Base-by-base conservation (phyloP, 2,329 filamentous ascomycete genomes). In the Ceratocystis cubensis region DNA sequence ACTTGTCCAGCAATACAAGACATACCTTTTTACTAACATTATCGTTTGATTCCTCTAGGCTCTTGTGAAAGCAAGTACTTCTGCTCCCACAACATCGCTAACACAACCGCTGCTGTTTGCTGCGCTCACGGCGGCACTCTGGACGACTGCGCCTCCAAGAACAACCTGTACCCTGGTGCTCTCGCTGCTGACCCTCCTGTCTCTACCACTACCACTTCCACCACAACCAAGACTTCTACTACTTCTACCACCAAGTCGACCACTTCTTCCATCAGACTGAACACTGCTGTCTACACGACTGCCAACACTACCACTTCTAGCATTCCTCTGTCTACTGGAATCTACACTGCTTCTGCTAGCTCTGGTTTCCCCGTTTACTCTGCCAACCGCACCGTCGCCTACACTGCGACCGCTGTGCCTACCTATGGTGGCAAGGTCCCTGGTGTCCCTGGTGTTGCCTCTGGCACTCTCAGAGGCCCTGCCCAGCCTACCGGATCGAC, bases 11-110 rank as follows among this genome's bases (percentile, higher is more conserved):
- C 1, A 25, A 37, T 3, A 61, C 10, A 10, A 4, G 22, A 5
- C 13, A 10, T 17, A 15, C 62, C 5, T 22, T 5, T 48, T 22
- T 25, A 61, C 66, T 69, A 53, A 69, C 67, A 57, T 50, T 48
- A n/a, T n/a, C 15, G 61, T 28, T 3, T 7, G 37, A 3, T 13
- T 41, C 13, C 2, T 41, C 37, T 64, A 85, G 83, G 84, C 74
- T 82, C 84, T 41, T 87, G 84, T 73, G 79, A 83, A 41, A 73
- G 75, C 17, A 83, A 82, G 63, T 87, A 81, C 77, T 87, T 82
- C 78, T 87, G 85, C 76, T 79, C 82, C n/a, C 76, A 80, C 70
- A 80, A 85, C 72, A 73, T 74, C 64, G 71, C 73, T 57, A 74
- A 75, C 45, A 48, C 48, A 1, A 61, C 65, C 33, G 64, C 37